These are phyloP conservation scores for Daldinia decipiens DNA, from an alignment of 495 filamentous ascomycete species.

Conservation along the genomic window DNA sequence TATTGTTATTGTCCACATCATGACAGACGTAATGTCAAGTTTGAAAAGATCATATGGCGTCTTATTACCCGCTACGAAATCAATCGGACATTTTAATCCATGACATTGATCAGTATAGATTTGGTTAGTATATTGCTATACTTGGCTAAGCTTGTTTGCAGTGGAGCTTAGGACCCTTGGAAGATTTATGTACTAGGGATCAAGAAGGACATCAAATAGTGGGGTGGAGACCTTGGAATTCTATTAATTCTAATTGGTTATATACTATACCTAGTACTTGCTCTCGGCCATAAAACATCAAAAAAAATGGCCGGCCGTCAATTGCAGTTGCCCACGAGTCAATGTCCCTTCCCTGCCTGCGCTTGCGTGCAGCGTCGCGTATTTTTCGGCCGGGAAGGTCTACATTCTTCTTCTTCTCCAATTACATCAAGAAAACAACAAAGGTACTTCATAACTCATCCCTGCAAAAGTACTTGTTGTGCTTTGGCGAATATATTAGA, in stretches of 20 bases:
- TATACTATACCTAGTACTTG: not conserved
- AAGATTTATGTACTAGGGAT: slow-evolving; percentile 29
- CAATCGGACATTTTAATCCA: slow-evolving; percentile 42
- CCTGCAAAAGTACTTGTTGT: not conserved
- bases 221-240: slow-evolving; percentile 22
- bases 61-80: slow-evolving; percentile 24
- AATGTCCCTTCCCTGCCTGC: slow-evolving; percentile 27
- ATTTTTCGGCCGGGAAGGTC: slow-evolving; percentile 33
- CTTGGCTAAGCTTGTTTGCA: slow-evolving; percentile 24
- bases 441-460: no score
- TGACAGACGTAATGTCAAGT: not conserved
- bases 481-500: not conserved
- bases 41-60: slow-evolving; percentile 1
- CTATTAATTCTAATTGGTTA: slow-evolving; percentile 30
- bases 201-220: slow-evolving; percentile 16
- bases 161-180: slow-evolving; percentile 12
- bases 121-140: slow-evolving; percentile 20
- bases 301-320: slow-evolving; percentile 11
- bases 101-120: slow-evolving; percentile 17
- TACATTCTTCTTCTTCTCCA: not conserved
- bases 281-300: slow-evolving; percentile 34
- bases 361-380: slow-evolving; percentile 32
- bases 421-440: not conserved
- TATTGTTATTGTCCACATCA: slow-evolving; percentile 14
- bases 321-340: slow-evolving; percentile 12